Evolutionary conservation across 306 rosid genomes (phyloP).

Genomic region (Acacia confusa): DNA sequence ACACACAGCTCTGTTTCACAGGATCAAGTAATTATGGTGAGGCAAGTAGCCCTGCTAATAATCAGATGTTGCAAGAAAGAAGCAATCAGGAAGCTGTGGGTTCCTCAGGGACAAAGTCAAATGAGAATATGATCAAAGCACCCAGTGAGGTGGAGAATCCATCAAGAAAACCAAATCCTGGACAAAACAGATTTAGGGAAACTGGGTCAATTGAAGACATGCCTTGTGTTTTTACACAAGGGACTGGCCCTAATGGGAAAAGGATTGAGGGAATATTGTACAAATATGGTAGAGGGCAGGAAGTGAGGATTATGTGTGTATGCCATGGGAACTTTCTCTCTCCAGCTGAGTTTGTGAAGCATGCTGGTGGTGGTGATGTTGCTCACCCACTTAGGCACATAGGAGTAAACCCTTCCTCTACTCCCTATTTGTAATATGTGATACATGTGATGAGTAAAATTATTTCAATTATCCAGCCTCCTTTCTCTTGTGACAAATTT

Average conservation of each 20-base stretch:
- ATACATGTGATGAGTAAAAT: conserved; percentile 28
- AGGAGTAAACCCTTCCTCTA: conserved; percentile 74
- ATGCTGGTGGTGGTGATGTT: conserved; percentile 93
- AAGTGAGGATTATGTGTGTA: conserved; percentile 96
- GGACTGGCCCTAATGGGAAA: conserved; percentile 79
- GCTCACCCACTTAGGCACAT: conserved; percentile 84
- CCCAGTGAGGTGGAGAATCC: conserved; percentile 44
- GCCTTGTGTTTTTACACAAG: conserved; percentile 93
- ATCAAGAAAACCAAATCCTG: conserved; percentile 41
- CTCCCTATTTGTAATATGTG: conserved; percentile 52
- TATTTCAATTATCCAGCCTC: conserved; percentile 22
- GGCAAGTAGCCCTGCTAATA: conserved; percentile 55
- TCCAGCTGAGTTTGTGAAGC: conserved; percentile 96
- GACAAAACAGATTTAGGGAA: conserved; percentile 46
- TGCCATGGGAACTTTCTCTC: conserved; percentile 92
- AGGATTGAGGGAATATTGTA: conserved; percentile 87
- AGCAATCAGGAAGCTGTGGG: conserved; percentile 45
- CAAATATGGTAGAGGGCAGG: conserved; percentile 85
- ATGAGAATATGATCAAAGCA: conserved; percentile 37
- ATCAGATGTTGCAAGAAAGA: conserved; percentile 47
- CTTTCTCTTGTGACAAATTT: conserved; percentile 15
- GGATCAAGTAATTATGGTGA: conserved; percentile 70
- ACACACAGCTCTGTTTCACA: conserved; percentile 37
- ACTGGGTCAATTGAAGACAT: conserved; percentile 72
- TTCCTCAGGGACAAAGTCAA: conserved; percentile 44